Evolutionary conservation across 768 basidiomycete genomes (phyloP).

Genomic region (Nevesoporus exiguus): DNA sequence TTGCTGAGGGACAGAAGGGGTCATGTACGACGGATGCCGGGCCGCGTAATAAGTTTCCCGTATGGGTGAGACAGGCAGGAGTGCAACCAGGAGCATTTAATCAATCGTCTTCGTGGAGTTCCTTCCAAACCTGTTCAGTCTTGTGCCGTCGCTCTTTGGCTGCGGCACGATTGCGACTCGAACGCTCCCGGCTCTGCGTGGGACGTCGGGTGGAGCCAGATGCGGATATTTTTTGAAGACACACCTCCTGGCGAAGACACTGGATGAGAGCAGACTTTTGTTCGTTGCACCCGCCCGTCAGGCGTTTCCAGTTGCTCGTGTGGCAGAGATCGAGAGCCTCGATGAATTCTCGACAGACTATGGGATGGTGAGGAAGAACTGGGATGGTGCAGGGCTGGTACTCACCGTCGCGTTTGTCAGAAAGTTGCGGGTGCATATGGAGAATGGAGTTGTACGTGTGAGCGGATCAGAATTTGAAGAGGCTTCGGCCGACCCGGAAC

Average conservation of each 20-base stretch:
- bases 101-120: conserved; percentile 51
- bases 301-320: conserved; percentile 54
- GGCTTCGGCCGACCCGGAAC: not conserved
- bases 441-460: conserved; percentile 4
- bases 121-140: conserved; percentile 57
- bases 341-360: conserved; percentile 76
- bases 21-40: not conserved
- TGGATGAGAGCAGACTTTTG: conserved; percentile 65
- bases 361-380: conserved; percentile 7
- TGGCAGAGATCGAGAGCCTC: conserved; percentile 75
- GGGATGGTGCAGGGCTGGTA: not conserved
- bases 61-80: not conserved
- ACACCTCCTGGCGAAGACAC: conserved; percentile 71
- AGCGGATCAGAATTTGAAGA: conserved; percentile 1
- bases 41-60: not conserved
- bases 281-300: conserved; percentile 67
- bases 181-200: conserved; percentile 56
- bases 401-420: conserved; percentile 60
- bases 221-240: conserved; percentile 5
- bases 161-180: conserved; percentile 53
- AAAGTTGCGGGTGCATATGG: conserved; percentile 67
- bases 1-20: not conserved
- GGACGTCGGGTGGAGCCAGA: conserved; percentile 2
- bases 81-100: not conserved
- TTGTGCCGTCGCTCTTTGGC: conserved; percentile 57